A percentile compares a stretch with the other conserved stretches of the same genome.
phyloP scores from a whole-genome alignment of 495 filamentous ascomycete genomes.

The Penicillium canescens region DNA sequence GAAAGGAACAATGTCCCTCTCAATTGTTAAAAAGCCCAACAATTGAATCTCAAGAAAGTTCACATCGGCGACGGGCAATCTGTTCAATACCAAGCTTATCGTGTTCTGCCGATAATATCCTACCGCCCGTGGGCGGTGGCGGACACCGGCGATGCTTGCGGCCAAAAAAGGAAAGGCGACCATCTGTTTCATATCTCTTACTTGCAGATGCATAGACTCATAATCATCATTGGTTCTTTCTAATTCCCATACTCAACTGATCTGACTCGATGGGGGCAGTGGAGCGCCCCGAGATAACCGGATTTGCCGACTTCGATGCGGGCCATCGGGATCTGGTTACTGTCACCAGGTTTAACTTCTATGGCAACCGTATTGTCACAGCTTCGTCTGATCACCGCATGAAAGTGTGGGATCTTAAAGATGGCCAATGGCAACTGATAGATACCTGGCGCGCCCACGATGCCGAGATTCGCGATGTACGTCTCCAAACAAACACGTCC shows the following conservation, averaged over 20 bases:
- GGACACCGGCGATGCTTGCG: slow-evolving; percentile 20
- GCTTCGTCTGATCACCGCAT: slow-evolving; percentile 91
- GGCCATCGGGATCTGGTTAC: slow-evolving; percentile 57
- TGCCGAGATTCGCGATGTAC: slow-evolving; percentile 86
- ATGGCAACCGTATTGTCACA: slow-evolving; percentile 87
- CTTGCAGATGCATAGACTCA: slow-evolving; percentile 23
- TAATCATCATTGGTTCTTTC: slow-evolving; percentile 25
- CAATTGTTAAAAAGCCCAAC: neutral
- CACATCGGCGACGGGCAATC: slow-evolving; percentile 25
- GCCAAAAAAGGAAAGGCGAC: slow-evolving; percentile 24
- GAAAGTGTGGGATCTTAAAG: slow-evolving; percentile 84
- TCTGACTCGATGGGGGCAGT: slow-evolving; percentile 23
- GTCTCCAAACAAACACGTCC: slow-evolving; percentile 12
- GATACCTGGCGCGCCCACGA: slow-evolving; percentile 92
- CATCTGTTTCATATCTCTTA: slow-evolving; percentile 27
- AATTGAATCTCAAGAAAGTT: slow-evolving; percentile 13
- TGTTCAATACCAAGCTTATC: slow-evolving; percentile 32
- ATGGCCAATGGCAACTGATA: slow-evolving; percentile 73
- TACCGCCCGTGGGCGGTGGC: slow-evolving; percentile 31
- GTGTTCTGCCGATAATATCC: slow-evolving; percentile 28
- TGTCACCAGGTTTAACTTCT: slow-evolving; percentile 64
- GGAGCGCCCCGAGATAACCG: slow-evolving; percentile 38
- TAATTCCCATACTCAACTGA: slow-evolving; percentile 11
- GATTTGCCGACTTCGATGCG: slow-evolving; percentile 67
- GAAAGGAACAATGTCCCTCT: neutral